Base-by-base conservation (phyloP, 257 asterid genomes). In the Misopates orontium region DNA sequence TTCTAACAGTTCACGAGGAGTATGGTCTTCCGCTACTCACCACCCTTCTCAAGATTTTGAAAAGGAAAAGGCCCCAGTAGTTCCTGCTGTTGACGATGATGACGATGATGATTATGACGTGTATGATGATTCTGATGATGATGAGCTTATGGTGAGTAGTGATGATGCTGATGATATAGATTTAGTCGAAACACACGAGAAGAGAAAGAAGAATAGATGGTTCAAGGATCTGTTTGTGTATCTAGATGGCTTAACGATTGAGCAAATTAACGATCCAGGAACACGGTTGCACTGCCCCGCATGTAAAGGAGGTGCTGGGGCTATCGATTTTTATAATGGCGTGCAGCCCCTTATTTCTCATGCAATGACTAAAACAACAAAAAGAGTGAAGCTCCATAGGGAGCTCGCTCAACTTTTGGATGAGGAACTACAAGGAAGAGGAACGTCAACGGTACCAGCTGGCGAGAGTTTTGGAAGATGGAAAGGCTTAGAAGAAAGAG, bases 221-320 rank as follows among this genome's bases (percentile, higher is more conserved):
- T 85, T 81, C 61, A 79, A 59, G 61, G 78, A 77, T 1, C 60
- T 85, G 7, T 87, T 87, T 55, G 60, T 71, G 51, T 32, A 47
- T 53, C 67, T 83, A 15, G 92, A 85, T 59, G n/a, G 20, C 24
- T 77, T 83, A 66, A 79, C 71, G 1, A 75, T 74, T 3, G 81
- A 78, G 39, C 76, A 83, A 68, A 79, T 85, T 4, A 81, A 69
- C 60, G 95, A 85, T 47, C 82, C 83, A 14, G 84, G 73, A 31
- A 71, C 84, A 42, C 84, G 81, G 71, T 85, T 93, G 90, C 93
- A 85, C 51, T 85, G 90, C 77, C 84, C 87, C 0, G 96, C 88
- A 6, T 83, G 90, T 68, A 56, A 74, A 69, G 84, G 88, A 17
- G 95, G 93, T 12, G 88, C 84, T 18, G 93, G 95, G 32, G 90